Conservation (phyloP, 1,284 basidiomycete species). For the Malassezia equina region DNA sequence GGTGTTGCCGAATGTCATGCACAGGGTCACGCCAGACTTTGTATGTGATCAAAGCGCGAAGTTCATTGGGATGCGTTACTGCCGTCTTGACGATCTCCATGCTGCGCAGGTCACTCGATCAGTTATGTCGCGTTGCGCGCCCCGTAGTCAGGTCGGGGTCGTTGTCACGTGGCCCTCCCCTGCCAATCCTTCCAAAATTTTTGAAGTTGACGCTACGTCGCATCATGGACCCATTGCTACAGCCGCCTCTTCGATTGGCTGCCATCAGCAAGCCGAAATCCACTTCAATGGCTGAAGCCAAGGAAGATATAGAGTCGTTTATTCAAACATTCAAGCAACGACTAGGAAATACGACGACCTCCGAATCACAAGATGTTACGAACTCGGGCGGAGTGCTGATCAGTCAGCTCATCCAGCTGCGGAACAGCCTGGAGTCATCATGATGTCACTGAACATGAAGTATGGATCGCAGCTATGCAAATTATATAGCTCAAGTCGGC, state of each 20-base stretch:
- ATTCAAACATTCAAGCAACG: slow-evolving; percentile 9
- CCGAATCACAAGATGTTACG: slow-evolving; percentile 2
- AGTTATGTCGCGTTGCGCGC: not conserved
- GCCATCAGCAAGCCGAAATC: not conserved
- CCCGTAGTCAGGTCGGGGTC: not conserved
- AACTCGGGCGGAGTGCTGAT: slow-evolving; percentile 14
- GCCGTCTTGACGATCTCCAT: slow-evolving; percentile 10
- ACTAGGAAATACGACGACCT: not conserved
- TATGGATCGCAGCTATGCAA: not conserved
- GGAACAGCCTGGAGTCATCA: slow-evolving; percentile 2
- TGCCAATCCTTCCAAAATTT: not conserved
- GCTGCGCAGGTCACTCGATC: not conserved
- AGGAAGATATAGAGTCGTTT: slow-evolving; percentile 4
- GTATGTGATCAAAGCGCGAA: slow-evolving; percentile 48
- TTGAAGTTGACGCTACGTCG: not conserved
- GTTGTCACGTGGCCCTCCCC: not conserved
- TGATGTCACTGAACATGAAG: no score
- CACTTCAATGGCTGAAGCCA: slow-evolving; percentile 1
- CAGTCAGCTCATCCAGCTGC: slow-evolving; percentile 14
- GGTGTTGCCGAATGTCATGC: slow-evolving; percentile 48
- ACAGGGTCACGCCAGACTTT: slow-evolving; percentile 50
- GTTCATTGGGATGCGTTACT: slow-evolving; percentile 44
- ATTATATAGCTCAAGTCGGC: not conserved
- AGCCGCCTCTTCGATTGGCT: slow-evolving; percentile 10
- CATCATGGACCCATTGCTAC: slow-evolving; percentile 16